Percentiles rank a stretch among this genome's conserved stretches.
Evolutionary conservation across 352 stramenopile genomes (phyloP).

Genomic region (Hyaloperonospora arabidopsidis): DNA sequence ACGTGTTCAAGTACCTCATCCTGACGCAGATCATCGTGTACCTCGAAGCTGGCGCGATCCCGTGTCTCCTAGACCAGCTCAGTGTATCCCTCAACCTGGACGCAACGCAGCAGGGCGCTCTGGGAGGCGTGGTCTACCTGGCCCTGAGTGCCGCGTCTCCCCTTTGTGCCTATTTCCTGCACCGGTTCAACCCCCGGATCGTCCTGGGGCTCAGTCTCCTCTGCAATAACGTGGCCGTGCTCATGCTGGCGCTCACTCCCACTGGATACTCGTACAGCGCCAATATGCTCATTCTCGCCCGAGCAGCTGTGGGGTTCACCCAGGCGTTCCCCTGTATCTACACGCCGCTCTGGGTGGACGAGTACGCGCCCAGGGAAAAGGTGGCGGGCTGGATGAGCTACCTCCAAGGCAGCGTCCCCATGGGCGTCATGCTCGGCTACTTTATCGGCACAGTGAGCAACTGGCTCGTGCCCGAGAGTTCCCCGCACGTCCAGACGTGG

Average conservation of each 20-base stretch:
- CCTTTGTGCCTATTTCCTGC: conserved; percentile 69
- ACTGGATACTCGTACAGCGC: conserved; percentile 59
- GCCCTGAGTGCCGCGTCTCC: conserved; percentile 63
- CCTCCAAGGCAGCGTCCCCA: conserved; percentile 69
- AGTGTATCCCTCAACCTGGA: conserved; percentile 62
- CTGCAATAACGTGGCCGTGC: conserved; percentile 65
- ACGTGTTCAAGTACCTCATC: conserved; percentile 85
- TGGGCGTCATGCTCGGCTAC: conserved; percentile 83
- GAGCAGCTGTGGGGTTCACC: conserved; percentile 71
- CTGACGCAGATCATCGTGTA: conserved; percentile 79
- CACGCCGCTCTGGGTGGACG: conserved; percentile 79
- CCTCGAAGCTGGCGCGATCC: conserved; percentile 73
- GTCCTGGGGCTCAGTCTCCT: conserved; percentile 68
- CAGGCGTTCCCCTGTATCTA: conserved; percentile 81
- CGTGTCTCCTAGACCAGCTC: conserved; percentile 71
- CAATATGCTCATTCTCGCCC: conserved; percentile 63
- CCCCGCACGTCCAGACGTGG: conserved; percentile 62
- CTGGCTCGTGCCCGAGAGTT: conserved; percentile 66
- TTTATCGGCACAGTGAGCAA: conserved; percentile 77
- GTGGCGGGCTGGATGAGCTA: conserved; percentile 82
- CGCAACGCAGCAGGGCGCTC: conserved; percentile 63
- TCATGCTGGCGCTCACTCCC: conserved; percentile 65
- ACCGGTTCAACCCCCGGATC: conserved; percentile 53
- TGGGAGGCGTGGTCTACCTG: conserved; percentile 76
- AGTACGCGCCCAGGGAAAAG: conserved; percentile 69